phyloP scores from a whole-genome alignment of 768 basidiomycete species.

The Guyanaporus albipodus region DNA sequence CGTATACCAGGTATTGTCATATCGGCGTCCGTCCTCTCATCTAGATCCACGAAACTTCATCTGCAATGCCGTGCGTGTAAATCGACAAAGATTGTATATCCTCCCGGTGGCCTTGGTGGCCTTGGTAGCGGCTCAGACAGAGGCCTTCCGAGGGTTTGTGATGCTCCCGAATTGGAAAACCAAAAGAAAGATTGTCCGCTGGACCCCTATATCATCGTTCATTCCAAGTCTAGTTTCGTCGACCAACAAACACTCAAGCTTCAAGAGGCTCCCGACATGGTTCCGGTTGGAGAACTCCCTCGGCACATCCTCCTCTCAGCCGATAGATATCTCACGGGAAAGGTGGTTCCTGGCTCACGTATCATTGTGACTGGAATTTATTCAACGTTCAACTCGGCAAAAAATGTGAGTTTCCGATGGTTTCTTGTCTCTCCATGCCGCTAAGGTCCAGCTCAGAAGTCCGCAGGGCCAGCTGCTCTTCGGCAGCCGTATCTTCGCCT shows the following conservation, averaged over 20 bases:
- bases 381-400: conserved; percentile 89
- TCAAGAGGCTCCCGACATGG: conserved; percentile 99
- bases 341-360: conserved; percentile 94
- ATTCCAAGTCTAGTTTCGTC: conserved; percentile 89
- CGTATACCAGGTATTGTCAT: conserved; percentile 98
- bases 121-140: conserved; percentile 82
- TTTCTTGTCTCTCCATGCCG: background rate
- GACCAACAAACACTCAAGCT: conserved; percentile 97
- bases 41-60: conserved; percentile 87
- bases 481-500: conserved; percentile 94
- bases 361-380: conserved; percentile 95
- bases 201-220: conserved; percentile 94
- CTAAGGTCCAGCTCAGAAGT: conserved; percentile 47
- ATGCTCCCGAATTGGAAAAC: conserved; percentile 73
- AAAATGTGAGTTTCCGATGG: conserved; percentile 53
- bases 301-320: conserved; percentile 90
- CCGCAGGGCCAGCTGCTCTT: conserved; percentile 79
- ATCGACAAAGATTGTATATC: conserved; percentile 72
- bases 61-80: conserved; percentile 92
- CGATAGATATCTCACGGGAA: conserved; percentile 87
- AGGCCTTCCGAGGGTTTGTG: conserved; percentile 84
- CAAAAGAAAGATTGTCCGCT: conserved; percentile 92
- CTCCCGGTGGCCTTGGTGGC: conserved; percentile 76
- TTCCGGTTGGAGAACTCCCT: conserved; percentile 96
- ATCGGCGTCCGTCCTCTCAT: conserved; percentile 89